phyloP scores from a whole-genome alignment of 2,329 filamentous ascomycete species.

The Sordariomycetes sp. region DNA sequence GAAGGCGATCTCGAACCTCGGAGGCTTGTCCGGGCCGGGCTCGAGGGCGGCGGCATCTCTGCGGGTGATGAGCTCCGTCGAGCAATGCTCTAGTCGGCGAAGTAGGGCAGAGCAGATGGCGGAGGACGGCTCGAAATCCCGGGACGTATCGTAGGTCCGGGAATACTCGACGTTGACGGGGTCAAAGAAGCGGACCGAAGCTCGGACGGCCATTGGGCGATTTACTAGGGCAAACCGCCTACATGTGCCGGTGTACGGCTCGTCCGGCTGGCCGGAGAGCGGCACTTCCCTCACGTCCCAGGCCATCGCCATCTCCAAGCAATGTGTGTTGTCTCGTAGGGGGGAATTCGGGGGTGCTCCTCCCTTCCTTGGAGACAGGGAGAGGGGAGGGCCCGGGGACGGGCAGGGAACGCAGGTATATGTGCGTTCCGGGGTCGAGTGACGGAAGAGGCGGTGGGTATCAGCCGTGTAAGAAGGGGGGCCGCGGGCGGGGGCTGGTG shows the following conservation, averaged over 20 bases:
- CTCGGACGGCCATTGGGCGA: constrained; percentile 22
- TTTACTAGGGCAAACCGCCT: constrained; percentile 16
- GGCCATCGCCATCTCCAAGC: constrained; percentile 6
- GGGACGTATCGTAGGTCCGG: constrained; percentile 32
- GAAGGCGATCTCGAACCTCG: constrained; percentile 34
- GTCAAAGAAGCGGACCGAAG: constrained; percentile 30
- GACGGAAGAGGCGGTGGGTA: neutral
- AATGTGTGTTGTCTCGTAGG: neutral
- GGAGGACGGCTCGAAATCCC: constrained; percentile 26
- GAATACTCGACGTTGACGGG: constrained; percentile 28
- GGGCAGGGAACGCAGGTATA: neutral
- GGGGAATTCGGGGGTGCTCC: neutral
- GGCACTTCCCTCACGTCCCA: constrained; percentile 6
- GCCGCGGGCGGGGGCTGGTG: neutral
- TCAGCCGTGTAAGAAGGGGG: neutral
- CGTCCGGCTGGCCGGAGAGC: constrained; percentile 6
- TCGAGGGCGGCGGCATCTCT: constrained; percentile 33
- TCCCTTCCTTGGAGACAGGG: neutral
- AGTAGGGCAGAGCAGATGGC: constrained; percentile 34
- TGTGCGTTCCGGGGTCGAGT: neutral
- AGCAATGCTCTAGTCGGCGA: constrained; percentile 35
- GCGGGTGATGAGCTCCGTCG: constrained; percentile 37
- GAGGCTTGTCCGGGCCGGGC: constrained; percentile 23
- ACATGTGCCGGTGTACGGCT: constrained; percentile 11
- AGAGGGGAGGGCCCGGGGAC: neutral